phyloP scores from a whole-genome alignment of 768 basidiomycete species.

The Phaeotremella fagi region DNA sequence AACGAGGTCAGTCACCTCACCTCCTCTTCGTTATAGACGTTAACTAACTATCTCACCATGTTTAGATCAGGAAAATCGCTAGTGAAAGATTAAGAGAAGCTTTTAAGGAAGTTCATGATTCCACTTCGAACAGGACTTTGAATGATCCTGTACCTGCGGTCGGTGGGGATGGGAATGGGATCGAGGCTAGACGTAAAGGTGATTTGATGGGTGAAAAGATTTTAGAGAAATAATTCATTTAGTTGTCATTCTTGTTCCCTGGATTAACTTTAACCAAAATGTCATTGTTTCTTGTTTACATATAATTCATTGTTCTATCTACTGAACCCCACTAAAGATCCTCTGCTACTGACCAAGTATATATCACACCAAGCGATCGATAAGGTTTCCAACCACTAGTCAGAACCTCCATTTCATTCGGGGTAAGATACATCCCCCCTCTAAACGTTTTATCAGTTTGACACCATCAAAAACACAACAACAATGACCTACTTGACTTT shows the following conservation, averaged over 20 bases:
- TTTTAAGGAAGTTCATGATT: slow-evolving; percentile 39
- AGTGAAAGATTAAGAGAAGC: slow-evolving; percentile 45
- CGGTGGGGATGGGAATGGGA: slow-evolving; percentile 4
- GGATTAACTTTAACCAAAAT: too few species aligned
- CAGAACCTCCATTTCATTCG: slow-evolving; percentile 73
- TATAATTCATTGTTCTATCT: too few species aligned
- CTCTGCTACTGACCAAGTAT: slow-evolving; percentile 78
- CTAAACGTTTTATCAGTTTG: slow-evolving; percentile 12
- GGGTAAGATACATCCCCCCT: slow-evolving; percentile 58
- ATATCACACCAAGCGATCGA: slow-evolving; percentile 75
- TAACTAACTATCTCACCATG: too few species aligned
- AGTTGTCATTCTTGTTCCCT: too few species aligned
- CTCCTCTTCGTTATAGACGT: not conserved
- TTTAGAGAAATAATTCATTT: slow-evolving; percentile 26
- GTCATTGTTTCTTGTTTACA: too few species aligned
- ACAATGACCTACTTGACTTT: slow-evolving; percentile 43
- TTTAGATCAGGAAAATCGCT: slow-evolving; percentile 37
- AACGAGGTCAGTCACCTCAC: slow-evolving; percentile 30
- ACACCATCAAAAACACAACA: not conserved
- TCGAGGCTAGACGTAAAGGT: slow-evolving; percentile 20
- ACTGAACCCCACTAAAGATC: slow-evolving; percentile 7
- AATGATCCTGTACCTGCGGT: slow-evolving; percentile 21
- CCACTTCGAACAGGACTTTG: slow-evolving; percentile 15
- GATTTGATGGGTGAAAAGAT: slow-evolving; percentile 26
- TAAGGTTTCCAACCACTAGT: slow-evolving; percentile 77